Percentiles rank a stretch among this genome's conserved stretches.
phyloP scores from a whole-genome alignment of 2,329 filamentous ascomycete species.

The Ophiocordyceps camponoti-rufipedis region DNA sequence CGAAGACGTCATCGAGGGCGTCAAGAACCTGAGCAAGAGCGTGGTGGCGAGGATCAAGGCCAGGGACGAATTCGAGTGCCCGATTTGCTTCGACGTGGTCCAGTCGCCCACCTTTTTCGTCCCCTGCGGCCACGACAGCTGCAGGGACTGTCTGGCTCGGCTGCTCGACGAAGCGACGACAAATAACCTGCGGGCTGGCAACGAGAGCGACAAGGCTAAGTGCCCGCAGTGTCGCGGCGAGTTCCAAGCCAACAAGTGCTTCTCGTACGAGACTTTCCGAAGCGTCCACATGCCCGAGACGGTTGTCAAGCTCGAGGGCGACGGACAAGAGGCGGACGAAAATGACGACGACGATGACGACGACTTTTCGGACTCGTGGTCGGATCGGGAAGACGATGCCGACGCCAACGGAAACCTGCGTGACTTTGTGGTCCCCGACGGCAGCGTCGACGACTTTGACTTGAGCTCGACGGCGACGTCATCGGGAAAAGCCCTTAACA shows the following conservation, averaged over 20 bases:
- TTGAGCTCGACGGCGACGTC: constrained; percentile 24
- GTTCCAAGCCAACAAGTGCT: constrained; percentile 50
- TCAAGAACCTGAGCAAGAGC: constrained; percentile 35
- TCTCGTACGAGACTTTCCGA: constrained; percentile 57
- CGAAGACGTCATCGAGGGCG: constrained; percentile 39
- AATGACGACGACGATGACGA: constrained; percentile 7
- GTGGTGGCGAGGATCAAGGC: constrained; percentile 49
- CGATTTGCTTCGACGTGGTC: constrained; percentile 62
- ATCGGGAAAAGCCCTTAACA: constrained; percentile 9
- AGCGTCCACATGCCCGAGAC: constrained; percentile 48
- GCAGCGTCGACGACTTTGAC: constrained; percentile 16
- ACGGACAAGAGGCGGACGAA: background rate
- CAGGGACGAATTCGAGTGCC: constrained; percentile 52
- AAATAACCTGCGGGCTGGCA: constrained; percentile 36
- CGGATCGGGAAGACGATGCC: constrained; percentile 5
- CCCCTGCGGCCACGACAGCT: constrained; percentile 70
- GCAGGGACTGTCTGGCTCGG: constrained; percentile 55
- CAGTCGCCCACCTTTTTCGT: constrained; percentile 61
- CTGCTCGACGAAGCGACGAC: constrained; percentile 42
- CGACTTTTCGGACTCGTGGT: background rate
- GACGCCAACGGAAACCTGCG: constrained; percentile 16
- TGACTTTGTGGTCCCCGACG: constrained; percentile 10
- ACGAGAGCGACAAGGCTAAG: constrained; percentile 36
- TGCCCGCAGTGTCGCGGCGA: constrained; percentile 61
- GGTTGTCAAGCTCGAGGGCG: constrained; percentile 9